Conservation (phyloP, 495 filamentous ascomycete species). For the Penicilliopsis zonata region DNA sequence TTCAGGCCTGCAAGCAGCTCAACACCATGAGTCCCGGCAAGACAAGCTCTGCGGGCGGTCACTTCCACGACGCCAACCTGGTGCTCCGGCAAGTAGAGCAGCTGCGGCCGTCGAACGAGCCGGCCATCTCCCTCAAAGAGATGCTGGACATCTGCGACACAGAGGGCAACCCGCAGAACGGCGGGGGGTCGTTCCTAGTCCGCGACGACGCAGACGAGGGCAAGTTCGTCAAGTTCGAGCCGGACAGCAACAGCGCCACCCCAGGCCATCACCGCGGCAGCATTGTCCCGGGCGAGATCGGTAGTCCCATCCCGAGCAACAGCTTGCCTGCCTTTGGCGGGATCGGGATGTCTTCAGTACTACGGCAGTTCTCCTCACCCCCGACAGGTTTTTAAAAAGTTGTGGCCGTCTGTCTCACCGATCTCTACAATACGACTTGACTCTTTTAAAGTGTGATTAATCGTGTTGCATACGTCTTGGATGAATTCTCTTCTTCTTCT, state of each 20-base stretch:
- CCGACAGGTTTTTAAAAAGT: conserved; percentile 24
- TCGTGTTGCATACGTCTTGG: neutral
- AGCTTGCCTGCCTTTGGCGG: conserved; percentile 34
- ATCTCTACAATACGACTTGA: neutral
- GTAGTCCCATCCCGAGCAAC: conserved; percentile 33
- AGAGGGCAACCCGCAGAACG: conserved; percentile 75
- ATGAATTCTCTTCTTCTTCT: too few species aligned
- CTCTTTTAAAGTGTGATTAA: neutral
- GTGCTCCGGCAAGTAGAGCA: conserved; percentile 57
- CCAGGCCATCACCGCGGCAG: conserved; percentile 29
- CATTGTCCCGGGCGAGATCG: conserved; percentile 37
- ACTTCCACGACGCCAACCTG: conserved; percentile 54
- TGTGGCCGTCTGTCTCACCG: conserved; percentile 6
- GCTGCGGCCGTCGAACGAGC: conserved; percentile 41
- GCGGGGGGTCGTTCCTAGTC: conserved; percentile 71
- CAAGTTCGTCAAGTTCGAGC: conserved; percentile 52
- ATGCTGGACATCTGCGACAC: conserved; percentile 87
- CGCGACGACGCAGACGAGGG: conserved; percentile 35
- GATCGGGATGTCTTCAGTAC: conserved; percentile 21
- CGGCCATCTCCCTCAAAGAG: conserved; percentile 52
- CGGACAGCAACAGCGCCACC: conserved; percentile 30
- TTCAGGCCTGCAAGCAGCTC: conserved; percentile 48
- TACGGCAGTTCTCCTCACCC: conserved; percentile 30
- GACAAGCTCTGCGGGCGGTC: conserved; percentile 18
- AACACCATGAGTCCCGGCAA: conserved; percentile 24